Conservation (phyloP, 2,329 filamentous ascomycete species). For the Graphilbum fragrans region DNA sequence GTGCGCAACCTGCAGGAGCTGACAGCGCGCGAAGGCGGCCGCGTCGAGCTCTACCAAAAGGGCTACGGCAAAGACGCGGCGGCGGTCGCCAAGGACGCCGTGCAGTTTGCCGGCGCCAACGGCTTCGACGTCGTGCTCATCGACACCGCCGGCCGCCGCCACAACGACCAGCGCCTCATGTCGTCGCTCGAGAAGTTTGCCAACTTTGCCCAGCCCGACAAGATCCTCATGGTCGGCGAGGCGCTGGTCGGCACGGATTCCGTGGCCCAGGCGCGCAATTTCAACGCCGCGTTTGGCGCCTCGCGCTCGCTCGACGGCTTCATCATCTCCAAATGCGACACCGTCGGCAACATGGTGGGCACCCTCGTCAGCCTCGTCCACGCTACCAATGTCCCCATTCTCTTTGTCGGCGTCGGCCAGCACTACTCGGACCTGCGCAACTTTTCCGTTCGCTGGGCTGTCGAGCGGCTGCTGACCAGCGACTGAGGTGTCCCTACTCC, state of each 20-base stretch:
- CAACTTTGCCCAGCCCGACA: slow-evolving; percentile 90
- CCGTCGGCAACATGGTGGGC: slow-evolving; percentile 96
- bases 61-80: slow-evolving; percentile 97
- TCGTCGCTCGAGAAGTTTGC: slow-evolving; percentile 94
- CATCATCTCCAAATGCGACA: slow-evolving; percentile 97
- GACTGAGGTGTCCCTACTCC: slow-evolving; percentile 25
- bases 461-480: slow-evolving; percentile 50
- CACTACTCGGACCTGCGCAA: slow-evolving; percentile 58
- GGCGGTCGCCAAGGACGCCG: slow-evolving; percentile 86
- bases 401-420: slow-evolving; percentile 72
- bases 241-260: slow-evolving; percentile 92
- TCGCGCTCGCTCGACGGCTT: slow-evolving; percentile 81
- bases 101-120: slow-evolving; percentile 62
- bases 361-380: slow-evolving; percentile 96
- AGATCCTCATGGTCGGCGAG: slow-evolving; percentile 90
- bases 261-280: slow-evolving; percentile 91
- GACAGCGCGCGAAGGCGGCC: slow-evolving; percentile 67
- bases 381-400: slow-evolving; percentile 88
- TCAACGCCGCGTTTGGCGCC: slow-evolving; percentile 82
- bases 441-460: slow-evolving; percentile 58
- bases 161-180: slow-evolving; percentile 96
- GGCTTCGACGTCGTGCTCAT: slow-evolving; percentile 90
- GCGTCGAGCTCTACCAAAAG: slow-evolving; percentile 88
- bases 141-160: slow-evolving; percentile 85
- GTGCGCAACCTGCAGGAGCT: slow-evolving; percentile 89